Evolutionary conservation across 2,329 filamentous ascomycete species (phyloP).

Genomic region (Dothidotthia symphoricarpi): DNA sequence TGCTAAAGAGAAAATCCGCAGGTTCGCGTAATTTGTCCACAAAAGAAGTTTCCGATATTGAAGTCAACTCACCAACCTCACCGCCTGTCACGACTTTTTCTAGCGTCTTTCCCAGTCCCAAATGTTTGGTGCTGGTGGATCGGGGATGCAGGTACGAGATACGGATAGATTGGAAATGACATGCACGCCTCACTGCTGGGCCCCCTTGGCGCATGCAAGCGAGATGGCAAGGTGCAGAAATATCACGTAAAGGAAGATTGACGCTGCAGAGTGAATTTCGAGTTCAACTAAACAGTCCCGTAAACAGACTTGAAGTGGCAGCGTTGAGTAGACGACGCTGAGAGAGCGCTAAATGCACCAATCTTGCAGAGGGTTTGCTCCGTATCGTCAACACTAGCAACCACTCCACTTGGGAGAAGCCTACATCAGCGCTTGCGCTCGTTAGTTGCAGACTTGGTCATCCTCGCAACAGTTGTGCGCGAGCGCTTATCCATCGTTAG

Average conservation of each 20-base stretch:
- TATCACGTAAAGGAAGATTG: slow-evolving; percentile 7
- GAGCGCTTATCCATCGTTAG: no score
- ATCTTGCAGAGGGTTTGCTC: neutral
- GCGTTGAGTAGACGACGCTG: neutral
- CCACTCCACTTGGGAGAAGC: neutral
- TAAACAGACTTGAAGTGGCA: neutral
- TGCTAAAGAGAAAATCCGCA: no score
- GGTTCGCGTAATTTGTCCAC: no score
- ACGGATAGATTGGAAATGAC: slow-evolving; percentile 1
- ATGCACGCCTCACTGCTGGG: neutral
- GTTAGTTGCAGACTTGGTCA: no score
- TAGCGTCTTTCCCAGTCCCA: no score
- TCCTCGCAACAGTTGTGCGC: no score
- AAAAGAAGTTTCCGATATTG: no score
- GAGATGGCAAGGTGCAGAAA: slow-evolving; percentile 11
- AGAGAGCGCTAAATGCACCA: neutral
- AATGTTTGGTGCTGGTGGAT: slow-evolving; percentile 3
- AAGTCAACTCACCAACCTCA: no score
- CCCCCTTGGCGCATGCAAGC: slow-evolving; percentile 7
- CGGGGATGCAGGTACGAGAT: slow-evolving; percentile 4
- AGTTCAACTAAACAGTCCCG: neutral
- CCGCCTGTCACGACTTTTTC: no score
- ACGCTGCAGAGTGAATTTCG: slow-evolving; percentile 1
- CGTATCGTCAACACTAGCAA: slow-evolving; percentile 1
- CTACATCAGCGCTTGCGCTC: no score